Conservation (phyloP, 164 flowering plant genomes). For the Tetracentron sinense region DNA sequence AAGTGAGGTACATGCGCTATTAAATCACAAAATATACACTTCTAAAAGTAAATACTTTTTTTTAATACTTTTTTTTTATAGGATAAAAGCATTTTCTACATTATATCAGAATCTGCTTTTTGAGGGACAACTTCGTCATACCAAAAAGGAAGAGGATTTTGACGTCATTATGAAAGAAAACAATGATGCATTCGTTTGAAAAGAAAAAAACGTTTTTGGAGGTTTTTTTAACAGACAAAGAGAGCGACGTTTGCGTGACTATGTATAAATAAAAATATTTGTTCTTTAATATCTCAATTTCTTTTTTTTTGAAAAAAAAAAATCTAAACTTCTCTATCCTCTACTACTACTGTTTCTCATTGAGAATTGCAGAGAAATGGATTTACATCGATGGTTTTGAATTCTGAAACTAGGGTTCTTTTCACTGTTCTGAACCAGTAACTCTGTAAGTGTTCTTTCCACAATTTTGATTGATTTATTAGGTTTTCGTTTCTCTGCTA, state of each 20-base stretch:
- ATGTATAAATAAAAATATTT: no score
- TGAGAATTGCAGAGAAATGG: neutral
- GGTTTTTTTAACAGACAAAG: neutral
- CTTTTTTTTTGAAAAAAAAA: no score
- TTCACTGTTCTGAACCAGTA: neutral
- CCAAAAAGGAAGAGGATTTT: neutral
- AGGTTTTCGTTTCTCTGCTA: neutral
- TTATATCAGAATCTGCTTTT: no score
- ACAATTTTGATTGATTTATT: neutral
- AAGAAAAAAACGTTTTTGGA: no score
- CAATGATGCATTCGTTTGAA: neutral
- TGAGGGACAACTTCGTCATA: no score
- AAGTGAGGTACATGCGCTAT: no score
- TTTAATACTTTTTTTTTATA: no score
- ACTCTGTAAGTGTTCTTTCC: neutral
- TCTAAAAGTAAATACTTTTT: no score
- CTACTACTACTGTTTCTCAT: neutral
- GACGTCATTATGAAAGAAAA: neutral
- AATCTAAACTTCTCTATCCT: neutral
- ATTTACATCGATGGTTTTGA: conserved; percentile 3
- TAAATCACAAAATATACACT: no score
- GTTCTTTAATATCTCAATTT: no score
- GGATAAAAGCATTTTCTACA: no score
- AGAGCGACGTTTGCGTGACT: neutral
- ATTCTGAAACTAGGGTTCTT: neutral